A percentile compares a stretch with the other conserved stretches of the same genome.
Conservation (phyloP, 2,329 filamentous ascomycete genomes). For the Pseudogymnoascus pannorum region DNA sequence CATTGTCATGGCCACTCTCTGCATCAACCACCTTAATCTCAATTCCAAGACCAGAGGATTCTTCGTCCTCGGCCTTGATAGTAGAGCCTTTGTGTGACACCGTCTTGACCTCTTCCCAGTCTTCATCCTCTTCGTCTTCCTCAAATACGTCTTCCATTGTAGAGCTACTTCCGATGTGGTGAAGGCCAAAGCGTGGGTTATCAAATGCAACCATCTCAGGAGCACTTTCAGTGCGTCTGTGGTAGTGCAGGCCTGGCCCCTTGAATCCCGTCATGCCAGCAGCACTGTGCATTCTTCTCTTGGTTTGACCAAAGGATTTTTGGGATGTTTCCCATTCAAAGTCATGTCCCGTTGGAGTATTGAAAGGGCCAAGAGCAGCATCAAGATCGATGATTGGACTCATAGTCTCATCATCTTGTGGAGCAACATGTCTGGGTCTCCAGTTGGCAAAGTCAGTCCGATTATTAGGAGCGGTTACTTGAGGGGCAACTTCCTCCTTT, state of each 20-base stretch:
- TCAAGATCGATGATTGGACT: constrained; percentile 89
- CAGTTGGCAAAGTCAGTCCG: constrained; percentile 28
- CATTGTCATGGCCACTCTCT: constrained; percentile 31
- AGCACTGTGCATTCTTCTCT: constrained; percentile 70
- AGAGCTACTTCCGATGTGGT: constrained; percentile 57
- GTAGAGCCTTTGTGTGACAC: constrained; percentile 29
- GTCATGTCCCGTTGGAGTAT: constrained; percentile 62
- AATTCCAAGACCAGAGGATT: constrained; percentile 31
- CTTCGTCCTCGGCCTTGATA: constrained; percentile 31
- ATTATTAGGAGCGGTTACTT: constrained; percentile 1
- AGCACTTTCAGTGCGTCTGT: constrained; percentile 71
- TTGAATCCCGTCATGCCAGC: constrained; percentile 61
- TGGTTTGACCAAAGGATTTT: constrained; percentile 43
- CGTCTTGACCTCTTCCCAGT: constrained; percentile 31
- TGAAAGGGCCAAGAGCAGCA: constrained; percentile 85
- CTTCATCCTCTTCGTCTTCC: constrained; percentile 65
- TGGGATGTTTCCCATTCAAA: constrained; percentile 63
- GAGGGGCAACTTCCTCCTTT: constrained; percentile 20
- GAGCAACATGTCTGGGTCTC: constrained; percentile 33
- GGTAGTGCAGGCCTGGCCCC: constrained; percentile 66
- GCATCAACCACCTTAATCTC: constrained; percentile 40
- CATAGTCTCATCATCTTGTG: constrained; percentile 53
- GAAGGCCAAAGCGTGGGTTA: constrained; percentile 50
- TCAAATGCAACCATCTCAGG: constrained; percentile 75
- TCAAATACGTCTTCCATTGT: constrained; percentile 85